A percentile compares a stretch with the other conserved stretches of the same genome.
These are phyloP conservation scores for Dentipellis sp. DNA, from an alignment of 768 basidiomycete genomes.

Conservation along the genomic window DNA sequence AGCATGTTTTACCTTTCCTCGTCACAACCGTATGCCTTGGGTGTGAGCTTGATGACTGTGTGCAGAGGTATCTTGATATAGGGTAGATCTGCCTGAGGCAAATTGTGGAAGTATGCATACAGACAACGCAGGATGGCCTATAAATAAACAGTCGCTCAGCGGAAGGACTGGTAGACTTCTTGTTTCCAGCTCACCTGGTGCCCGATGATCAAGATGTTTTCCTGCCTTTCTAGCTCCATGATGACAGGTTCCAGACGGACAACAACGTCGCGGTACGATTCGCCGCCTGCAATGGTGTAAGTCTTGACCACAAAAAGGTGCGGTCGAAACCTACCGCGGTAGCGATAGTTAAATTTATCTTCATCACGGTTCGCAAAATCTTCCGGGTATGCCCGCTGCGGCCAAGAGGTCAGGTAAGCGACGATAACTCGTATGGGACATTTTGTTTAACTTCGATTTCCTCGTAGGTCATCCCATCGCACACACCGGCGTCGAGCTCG, in stretches of 20 bases:
- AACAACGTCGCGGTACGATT: slow-evolving; percentile 97
- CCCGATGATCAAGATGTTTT: slow-evolving; percentile 93
- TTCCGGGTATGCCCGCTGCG: slow-evolving; percentile 87
- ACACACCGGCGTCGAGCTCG: slow-evolving; percentile 97
- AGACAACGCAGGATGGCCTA: slow-evolving; percentile 75
- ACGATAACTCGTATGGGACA: slow-evolving; percentile 1
- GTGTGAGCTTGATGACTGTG: slow-evolving; percentile 96
- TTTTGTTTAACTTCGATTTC: slow-evolving; percentile 74
- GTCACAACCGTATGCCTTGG: slow-evolving; percentile 97
- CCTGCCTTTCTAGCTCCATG: slow-evolving; percentile 97
- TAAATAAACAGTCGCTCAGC: slow-evolving; percentile 2
- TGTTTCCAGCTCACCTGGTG: slow-evolving; percentile 55
- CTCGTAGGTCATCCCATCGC: slow-evolving; percentile 99
- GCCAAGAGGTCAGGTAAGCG: neutral
- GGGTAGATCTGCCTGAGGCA: slow-evolving; percentile 88
- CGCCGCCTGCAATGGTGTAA: slow-evolving; percentile 43
- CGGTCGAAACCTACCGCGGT: slow-evolving; percentile 46
- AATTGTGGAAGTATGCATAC: slow-evolving; percentile 95
- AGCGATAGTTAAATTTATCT: slow-evolving; percentile 99
- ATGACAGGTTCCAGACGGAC: slow-evolving; percentile 94
- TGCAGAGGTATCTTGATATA: slow-evolving; percentile 98
- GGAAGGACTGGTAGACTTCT: neutral
- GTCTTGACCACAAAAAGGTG: neutral
- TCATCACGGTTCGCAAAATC: slow-evolving; percentile 98
- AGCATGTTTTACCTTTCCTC: slow-evolving; percentile 64